Base-by-base conservation (phyloP, 208 protist species). In the Trypanosoma mega region DNA sequence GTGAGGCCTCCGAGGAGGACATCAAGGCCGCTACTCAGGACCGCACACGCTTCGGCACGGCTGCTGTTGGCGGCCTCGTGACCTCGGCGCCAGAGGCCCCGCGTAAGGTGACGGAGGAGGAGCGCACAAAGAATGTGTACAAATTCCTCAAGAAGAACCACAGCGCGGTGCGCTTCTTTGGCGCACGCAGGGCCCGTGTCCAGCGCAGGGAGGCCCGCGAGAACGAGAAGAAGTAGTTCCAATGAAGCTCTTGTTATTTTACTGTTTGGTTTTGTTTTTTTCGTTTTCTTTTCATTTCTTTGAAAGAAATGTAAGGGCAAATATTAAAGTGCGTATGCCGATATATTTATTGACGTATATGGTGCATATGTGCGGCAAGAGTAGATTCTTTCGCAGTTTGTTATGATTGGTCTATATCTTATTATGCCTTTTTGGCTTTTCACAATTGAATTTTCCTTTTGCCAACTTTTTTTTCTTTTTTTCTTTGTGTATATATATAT, bases 141-240 rank as follows among this genome's bases (percentile, higher is more conserved):
- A 63, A 79, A 41, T 90, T 88, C 68, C 76, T 99, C 60, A 92
- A 97, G 75, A 84, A 85, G 62, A 92, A 94, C 69, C 83, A 93
- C 76, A 85, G 89, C 50, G 93, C 97, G 66, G 87, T 83, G 33
- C 86, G 88, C 73, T 90, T 96, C 78, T 88, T 96, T 54, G 94
- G 96, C 63, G 87, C 76, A 44, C 91, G 93, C 60, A 90, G 66
- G 26, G 87, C 86, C 51, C 86, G 85, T 47, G 81, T 74, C 16
- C 75, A 70, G n/a, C 74, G 78, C 65, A 92, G 90, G 87, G 85
- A 80, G 56, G 87, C 84, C 27, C 81, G 78, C 50, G 81, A 93
- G 74, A 85, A 87, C 50, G 79, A 82, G 53, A 70, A 70, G 55
- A 78, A 78, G 55, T 70, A 63, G 63, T 23, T 50, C 29, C 37